Conservation (phyloP, 1,284 basidiomycete genomes). For the Ceratobasidium sp. region DNA sequence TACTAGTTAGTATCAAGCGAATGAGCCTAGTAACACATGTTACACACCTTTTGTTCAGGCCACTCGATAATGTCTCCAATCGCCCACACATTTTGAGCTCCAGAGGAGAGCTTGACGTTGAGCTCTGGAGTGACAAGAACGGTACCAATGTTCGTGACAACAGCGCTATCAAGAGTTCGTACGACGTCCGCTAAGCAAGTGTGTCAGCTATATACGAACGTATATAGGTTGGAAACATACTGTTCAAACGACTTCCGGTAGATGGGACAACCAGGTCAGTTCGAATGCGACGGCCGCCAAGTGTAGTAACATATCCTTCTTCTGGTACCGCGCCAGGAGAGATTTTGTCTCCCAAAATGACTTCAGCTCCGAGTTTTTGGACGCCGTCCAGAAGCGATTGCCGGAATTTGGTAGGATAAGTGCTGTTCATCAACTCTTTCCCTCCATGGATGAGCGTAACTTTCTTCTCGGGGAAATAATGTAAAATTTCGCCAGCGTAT, state of each 20-base stretch:
- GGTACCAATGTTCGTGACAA: conserved; percentile 1
- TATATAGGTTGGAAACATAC: background rate
- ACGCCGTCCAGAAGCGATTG: conserved; percentile 56
- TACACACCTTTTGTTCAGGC: conserved; percentile 38
- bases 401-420: conserved; percentile 65
- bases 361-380: conserved; percentile 55
- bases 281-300: conserved; percentile 58
- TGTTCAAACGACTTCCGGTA: conserved; percentile 5
- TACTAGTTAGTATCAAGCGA: background rate
- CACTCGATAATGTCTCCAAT: conserved; percentile 43
- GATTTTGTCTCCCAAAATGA: conserved; percentile 64
- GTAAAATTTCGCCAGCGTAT: conserved; percentile 64
- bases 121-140: conserved; percentile 39
- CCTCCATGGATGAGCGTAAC: conserved; percentile 69
- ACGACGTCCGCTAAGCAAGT: background rate
- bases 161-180: conserved; percentile 14
- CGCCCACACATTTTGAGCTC: conserved; percentile 41
- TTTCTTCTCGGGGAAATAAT: conserved; percentile 62
- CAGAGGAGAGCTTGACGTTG: conserved; percentile 37
- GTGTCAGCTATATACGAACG: background rate
- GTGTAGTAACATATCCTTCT: conserved; percentile 54
- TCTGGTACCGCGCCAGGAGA: conserved; percentile 49
- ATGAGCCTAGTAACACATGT: background rate
- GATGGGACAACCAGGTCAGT: conserved; percentile 63
- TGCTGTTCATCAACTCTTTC: conserved; percentile 60